Conservation (phyloP, 1,139 yeast species). For the Geotrichum bryndzae region DNA sequence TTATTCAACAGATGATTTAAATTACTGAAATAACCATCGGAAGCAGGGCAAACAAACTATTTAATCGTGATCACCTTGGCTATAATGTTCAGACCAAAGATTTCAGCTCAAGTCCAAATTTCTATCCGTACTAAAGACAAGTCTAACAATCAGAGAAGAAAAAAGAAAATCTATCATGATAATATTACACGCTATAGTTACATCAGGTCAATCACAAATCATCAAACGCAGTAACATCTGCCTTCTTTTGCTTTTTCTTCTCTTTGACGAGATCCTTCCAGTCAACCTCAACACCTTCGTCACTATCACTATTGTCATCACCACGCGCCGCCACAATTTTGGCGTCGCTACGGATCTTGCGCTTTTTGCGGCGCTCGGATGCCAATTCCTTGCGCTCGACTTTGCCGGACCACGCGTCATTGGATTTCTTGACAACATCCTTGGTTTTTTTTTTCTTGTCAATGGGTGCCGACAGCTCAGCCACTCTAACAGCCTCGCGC, state of each 20-base stretch:
- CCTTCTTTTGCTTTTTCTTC: slow-evolving; percentile 47
- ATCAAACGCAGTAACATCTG: slow-evolving; percentile 58
- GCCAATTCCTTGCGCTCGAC: slow-evolving; percentile 57
- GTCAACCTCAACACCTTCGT: slow-evolving; percentile 57
- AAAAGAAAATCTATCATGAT: background rate
- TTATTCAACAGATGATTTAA: no score
- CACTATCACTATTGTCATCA: slow-evolving; percentile 34
- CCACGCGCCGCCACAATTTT: slow-evolving; percentile 38
- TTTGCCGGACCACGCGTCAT: slow-evolving; percentile 78
- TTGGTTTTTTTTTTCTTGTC: slow-evolving; percentile 16
- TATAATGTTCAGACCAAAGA: background rate
- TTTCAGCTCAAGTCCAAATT: background rate
- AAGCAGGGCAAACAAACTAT: no score
- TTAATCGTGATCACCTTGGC: no score
- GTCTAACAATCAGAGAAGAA: background rate
- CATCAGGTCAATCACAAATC: slow-evolving; percentile 45
- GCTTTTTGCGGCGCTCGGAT: slow-evolving; percentile 56
- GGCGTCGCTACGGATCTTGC: slow-evolving; percentile 55
- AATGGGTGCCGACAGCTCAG: slow-evolving; percentile 41
- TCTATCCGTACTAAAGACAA: background rate
- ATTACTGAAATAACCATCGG: no score
- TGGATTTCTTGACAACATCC: slow-evolving; percentile 35
- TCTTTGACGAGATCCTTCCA: slow-evolving; percentile 81
- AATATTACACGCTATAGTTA: background rate
- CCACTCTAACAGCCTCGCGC: slow-evolving; percentile 58